Percentiles rank a stretch among this genome's conserved stretches.
Conservation (phyloP, 768 basidiomycete species). For the Lepiota brunneoincarnata region DNA sequence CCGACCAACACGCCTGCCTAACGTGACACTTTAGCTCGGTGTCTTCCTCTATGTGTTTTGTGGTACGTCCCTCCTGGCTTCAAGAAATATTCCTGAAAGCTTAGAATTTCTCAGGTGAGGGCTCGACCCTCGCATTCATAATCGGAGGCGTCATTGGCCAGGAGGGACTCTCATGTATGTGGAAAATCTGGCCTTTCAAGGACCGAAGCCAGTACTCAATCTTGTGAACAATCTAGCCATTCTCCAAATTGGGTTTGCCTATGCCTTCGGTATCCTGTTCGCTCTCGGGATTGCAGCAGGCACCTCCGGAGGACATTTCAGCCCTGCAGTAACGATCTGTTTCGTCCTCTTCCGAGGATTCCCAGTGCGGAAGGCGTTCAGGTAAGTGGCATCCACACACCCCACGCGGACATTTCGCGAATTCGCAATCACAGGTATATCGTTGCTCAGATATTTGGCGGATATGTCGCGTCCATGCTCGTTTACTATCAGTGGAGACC, state of each 20-base stretch:
- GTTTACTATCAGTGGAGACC: conserved; percentile 64
- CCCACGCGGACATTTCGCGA: too few relatives aligned
- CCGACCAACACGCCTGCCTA: conserved; percentile 1
- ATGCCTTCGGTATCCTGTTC: conserved; percentile 57
- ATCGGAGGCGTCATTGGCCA: conserved; percentile 43
- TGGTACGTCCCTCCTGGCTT: conserved; percentile 28
- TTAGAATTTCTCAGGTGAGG: conserved; percentile 37
- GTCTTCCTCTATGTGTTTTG: conserved; percentile 59
- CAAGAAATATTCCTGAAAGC: not conserved
- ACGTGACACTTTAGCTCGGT: conserved; percentile 39
- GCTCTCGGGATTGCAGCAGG: conserved; percentile 50
- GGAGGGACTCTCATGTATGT: conserved; percentile 49
- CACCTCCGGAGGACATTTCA: conserved; percentile 65
- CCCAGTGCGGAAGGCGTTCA: conserved; percentile 46
- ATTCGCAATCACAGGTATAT: conserved; percentile 49
- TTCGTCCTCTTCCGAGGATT: conserved; percentile 52
- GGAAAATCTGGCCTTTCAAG: not conserved
- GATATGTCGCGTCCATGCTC: conserved; percentile 57
- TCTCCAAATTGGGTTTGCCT: conserved; percentile 55
- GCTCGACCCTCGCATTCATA: conserved; percentile 49
- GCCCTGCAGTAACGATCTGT: conserved; percentile 58
- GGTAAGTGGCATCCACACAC: conserved; percentile 32
- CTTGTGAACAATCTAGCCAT: conserved; percentile 35
- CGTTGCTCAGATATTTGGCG: conserved; percentile 61
- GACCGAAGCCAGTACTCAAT: not conserved